Percentiles rank a stretch among this genome's conserved stretches.
phyloP scores from a whole-genome alignment of 2,329 filamentous ascomycete genomes.

The Chrysoporthe deuterocubensis region DNA sequence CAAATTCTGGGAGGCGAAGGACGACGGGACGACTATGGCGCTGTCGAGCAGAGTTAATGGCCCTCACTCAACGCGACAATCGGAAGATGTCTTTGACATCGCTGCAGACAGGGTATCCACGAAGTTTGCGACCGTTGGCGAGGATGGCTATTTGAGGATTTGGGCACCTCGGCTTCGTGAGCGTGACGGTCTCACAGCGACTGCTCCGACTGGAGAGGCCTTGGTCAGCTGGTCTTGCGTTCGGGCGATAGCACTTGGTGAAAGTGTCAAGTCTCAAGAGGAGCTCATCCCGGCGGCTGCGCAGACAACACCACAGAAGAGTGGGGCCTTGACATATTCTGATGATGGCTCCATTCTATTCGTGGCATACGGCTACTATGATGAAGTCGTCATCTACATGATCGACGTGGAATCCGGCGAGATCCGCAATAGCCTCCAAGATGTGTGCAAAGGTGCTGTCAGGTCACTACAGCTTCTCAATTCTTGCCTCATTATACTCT shows the following conservation, averaged over 20 bases:
- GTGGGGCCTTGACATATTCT: conserved; percentile 76
- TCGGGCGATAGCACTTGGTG: conserved; percentile 56
- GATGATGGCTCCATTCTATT: conserved; percentile 85
- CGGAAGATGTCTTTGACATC: conserved; percentile 71
- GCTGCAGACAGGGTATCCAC: conserved; percentile 69
- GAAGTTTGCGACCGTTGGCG: conserved; percentile 84
- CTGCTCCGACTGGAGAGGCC: conserved; percentile 59
- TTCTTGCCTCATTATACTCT: conserved; percentile 75
- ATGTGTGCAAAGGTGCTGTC: conserved; percentile 67
- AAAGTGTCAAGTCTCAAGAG: conserved; percentile 42
- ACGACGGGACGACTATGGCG: conserved; percentile 64
- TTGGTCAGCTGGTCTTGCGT: conserved; percentile 77
- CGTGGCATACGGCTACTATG: conserved; percentile 59
- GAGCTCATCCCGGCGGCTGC: conserved; percentile 38
- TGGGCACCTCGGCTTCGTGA: conserved; percentile 78
- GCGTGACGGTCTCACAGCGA: conserved; percentile 68
- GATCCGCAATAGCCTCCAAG: conserved; percentile 69
- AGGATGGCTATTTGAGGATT: conserved; percentile 75
- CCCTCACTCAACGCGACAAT: conserved; percentile 68
- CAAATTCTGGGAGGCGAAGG: conserved; percentile 84
- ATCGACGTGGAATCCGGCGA: conserved; percentile 73
- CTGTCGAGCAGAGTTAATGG: conserved; percentile 82
- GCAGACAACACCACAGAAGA: conserved; percentile 41
- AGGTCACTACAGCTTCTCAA: conserved; percentile 73
- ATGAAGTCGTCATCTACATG: conserved; percentile 70